phyloP scores from a whole-genome alignment of 192 early-diverging fungal genomes.

The Endogone sp. region DNA sequence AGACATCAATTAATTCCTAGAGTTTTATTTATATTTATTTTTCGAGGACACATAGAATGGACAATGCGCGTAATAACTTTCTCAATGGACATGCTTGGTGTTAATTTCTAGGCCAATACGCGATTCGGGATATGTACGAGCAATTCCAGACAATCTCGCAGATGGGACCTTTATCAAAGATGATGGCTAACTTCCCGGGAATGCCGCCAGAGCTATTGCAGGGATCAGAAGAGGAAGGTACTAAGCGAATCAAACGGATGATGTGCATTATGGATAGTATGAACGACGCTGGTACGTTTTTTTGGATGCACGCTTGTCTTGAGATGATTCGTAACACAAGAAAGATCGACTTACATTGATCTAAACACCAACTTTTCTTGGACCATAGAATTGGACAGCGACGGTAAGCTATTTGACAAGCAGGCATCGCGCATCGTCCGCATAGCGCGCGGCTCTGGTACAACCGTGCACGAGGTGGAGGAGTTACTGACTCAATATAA shows the following conservation, averaged over 20 bases:
- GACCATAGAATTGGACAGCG: constrained; percentile 73
- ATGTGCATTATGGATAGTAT: constrained; percentile 96
- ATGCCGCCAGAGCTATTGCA: constrained; percentile 56
- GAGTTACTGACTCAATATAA: constrained; percentile 74
- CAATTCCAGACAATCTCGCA: constrained; percentile 85
- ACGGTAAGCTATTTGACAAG: constrained; percentile 76
- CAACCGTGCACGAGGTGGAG: constrained; percentile 78
- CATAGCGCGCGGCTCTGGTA: constrained; percentile 83
- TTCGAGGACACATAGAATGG: too few species aligned
- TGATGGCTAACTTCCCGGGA: constrained; percentile 58
- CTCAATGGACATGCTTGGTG: background rate
- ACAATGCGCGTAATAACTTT: too few species aligned
- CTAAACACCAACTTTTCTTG: background rate
- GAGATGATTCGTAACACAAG: constrained; percentile 1
- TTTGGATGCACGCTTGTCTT: too few species aligned
- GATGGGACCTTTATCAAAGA: constrained; percentile 91
- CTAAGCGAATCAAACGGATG: constrained; percentile 59
- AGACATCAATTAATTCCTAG: too few species aligned
- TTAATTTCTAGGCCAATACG: constrained; percentile 52
- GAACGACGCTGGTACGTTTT: constrained; percentile 62
- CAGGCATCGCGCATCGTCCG: constrained; percentile 70
- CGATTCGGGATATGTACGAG: constrained; percentile 92
- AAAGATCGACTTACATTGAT: background rate
- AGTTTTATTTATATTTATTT: too few species aligned
- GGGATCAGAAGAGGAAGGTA: constrained; percentile 58